Evolutionary conservation across 140 eudicot species (phyloP), one percentile per base, ranked within the genome.

Genomic region (Cichorium intybus): DNA sequence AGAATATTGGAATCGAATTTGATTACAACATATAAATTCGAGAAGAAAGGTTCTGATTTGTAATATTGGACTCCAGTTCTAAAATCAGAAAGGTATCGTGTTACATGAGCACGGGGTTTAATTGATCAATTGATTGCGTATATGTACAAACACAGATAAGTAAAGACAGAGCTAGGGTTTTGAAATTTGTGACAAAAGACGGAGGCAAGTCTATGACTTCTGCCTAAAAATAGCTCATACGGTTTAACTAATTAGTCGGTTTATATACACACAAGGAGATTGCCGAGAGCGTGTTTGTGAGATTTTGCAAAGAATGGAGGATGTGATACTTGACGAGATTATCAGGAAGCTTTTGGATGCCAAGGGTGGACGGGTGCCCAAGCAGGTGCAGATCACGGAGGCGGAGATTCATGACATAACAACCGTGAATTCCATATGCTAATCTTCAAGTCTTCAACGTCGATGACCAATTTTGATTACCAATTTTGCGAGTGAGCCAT

Each of bases 311-410:
- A 33, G 5, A 34, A 86, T 86, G 95, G 95, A 86, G 54, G 95
- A 86, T 20, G 75, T 65, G 21, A 39, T 80, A 46, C 70, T 87
- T n/a, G 88, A 84, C 52, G 85, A 83, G 51, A 84, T 87, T 4
- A 84, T 87, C 8, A 64, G 75, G 60, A 64, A 85, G 74, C 80
- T 87, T 1, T 21, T 78, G 29, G 95, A 84, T 26, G 79, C 82
- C 5, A 87, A 81, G 75, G 71, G 63, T 10, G 90, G 83, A 24
- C 73, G 90, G 17, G 67, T 75, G 52, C 75, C 77, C 52, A 83
- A 78, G 63, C 95, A 87, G 78, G 86, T 81, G 52, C 83, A 75
- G 76, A 72, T 87, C 4, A 71, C 81, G 18, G 95, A 87, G 75
- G 46, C 84, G 52, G 95, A 87, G 75, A 84, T 87, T 20, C 60